These are phyloP conservation scores for Coriaria nepalensis DNA, from an alignment of 306 rosid genomes.

Conservation along the genomic window DNA sequence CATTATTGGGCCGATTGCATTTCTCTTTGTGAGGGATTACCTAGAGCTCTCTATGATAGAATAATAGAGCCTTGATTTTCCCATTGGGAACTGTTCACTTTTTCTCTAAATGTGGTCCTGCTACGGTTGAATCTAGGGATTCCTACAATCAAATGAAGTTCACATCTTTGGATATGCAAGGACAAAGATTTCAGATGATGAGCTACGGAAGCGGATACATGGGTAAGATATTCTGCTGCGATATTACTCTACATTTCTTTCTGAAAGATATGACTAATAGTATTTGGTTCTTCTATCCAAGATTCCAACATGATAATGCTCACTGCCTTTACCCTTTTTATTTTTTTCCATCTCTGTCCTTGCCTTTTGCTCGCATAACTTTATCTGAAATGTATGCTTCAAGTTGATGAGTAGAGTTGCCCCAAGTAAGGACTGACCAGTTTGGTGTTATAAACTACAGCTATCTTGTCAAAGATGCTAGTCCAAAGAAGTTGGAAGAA, in stretches of 20 bases:
- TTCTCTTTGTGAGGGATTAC: no score
- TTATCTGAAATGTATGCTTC: no score
- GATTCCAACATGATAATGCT: not conserved
- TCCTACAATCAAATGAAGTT: conserved; percentile 60
- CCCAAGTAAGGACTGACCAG: conserved; percentile 9
- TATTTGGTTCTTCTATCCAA: no score
- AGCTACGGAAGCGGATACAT: conserved; percentile 60
- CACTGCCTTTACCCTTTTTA: not conserved
- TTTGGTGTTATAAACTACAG: conserved; percentile 37
- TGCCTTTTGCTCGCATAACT: no score
- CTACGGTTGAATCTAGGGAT: conserved; percentile 41
- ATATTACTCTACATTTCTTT: not conserved
- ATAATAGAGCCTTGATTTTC: not conserved
- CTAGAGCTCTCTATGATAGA: no score
- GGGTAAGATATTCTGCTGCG: conserved; percentile 35
- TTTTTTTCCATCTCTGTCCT: no score
- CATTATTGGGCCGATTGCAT: no score
- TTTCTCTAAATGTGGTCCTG: not conserved
- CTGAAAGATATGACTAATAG: not conserved
- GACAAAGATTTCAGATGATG: conserved; percentile 66
- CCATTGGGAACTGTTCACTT: not conserved
- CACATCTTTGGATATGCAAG: conserved; percentile 95
- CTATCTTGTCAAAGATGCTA: conserved; percentile 54
- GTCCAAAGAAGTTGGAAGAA: conserved; percentile 29
- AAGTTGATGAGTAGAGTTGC: no score